phyloP scores from a whole-genome alignment of 129 eudicot genomes.

The Solidago caesia region DNA sequence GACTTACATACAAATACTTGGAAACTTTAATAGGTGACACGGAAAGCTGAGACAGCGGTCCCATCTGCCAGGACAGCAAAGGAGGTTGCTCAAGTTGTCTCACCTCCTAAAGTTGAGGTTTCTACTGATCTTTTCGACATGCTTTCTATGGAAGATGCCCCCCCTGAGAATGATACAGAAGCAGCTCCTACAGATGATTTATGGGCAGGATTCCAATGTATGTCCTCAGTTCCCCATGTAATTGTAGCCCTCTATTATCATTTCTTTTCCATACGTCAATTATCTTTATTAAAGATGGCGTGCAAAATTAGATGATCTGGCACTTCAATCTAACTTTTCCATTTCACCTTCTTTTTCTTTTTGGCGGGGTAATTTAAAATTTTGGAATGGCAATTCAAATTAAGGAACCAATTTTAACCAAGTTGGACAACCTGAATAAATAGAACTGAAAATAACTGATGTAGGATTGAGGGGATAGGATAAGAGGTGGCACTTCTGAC shows the following conservation, averaged over 20 bases:
- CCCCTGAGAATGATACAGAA: conserved; percentile 56
- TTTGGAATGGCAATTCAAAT: no score
- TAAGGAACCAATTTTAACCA: no score
- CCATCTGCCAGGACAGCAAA: conserved; percentile 42
- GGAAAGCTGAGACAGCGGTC: conserved; percentile 49
- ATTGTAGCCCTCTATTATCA: not conserved
- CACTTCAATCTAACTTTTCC: not conserved
- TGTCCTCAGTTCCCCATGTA: conserved; percentile 22
- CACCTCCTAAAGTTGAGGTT: conserved; percentile 65
- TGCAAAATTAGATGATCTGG: conserved; percentile 11
- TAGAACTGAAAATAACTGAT: no score
- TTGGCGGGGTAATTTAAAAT: not conserved
- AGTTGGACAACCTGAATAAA: no score
- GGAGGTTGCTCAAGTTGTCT: conserved; percentile 43
- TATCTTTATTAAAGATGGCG: not conserved
- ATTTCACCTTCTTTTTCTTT: not conserved
- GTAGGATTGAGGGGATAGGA: no score
- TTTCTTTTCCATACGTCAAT: not conserved
- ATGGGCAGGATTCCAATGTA: conserved; percentile 96
- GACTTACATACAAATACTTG: conserved; percentile 12
- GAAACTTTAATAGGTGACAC: conserved; percentile 43
- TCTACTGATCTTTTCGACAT: conserved; percentile 91
- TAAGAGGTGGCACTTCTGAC: no score
- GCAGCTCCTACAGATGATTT: conserved; percentile 63
- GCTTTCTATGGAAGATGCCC: conserved; percentile 68